Percentiles rank a stretch among this genome's conserved stretches.
These are phyloP conservation scores for Axilococcus clingmanii DNA, from an alignment of 139 green algal genomes.

Conservation along the genomic window DNA sequence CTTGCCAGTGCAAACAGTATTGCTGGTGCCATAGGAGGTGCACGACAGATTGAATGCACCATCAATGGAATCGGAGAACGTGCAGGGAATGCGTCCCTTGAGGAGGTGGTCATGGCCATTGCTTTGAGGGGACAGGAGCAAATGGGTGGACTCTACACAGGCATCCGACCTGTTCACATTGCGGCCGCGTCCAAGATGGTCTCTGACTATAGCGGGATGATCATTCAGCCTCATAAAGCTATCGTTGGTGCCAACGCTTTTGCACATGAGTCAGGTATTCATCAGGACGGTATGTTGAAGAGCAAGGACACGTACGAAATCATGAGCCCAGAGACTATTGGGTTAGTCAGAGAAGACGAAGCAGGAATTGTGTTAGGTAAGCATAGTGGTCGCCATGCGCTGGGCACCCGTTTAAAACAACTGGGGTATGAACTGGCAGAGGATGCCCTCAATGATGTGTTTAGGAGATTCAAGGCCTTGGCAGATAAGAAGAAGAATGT, in stretches of 20 bases:
- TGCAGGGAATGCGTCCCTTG: constrained; percentile 91
- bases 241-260: constrained; percentile 99
- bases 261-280: constrained; percentile 92
- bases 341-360: constrained; percentile 56
- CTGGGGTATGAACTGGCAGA: constrained; percentile 74
- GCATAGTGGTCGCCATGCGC: constrained; percentile 75
- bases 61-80: constrained; percentile 99
- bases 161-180: constrained; percentile 87
- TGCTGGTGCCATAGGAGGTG: constrained; percentile 42
- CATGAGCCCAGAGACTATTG: constrained; percentile 94
- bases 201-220: constrained; percentile 79
- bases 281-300: constrained; percentile 88
- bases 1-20: constrained; percentile 93
- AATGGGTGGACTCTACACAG: constrained; percentile 83
- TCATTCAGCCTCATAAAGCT: constrained; percentile 97
- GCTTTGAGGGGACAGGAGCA: constrained; percentile 58
- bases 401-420: constrained; percentile 57
- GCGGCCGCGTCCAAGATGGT: constrained; percentile 84
- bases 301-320: constrained; percentile 90
- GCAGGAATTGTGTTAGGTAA: constrained; percentile 82
- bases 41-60: constrained; percentile 87
- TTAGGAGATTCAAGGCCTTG: constrained; percentile 87
- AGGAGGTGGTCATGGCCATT: constrained; percentile 94
- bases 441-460: constrained; percentile 81
- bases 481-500: constrained; percentile 93